These are phyloP conservation scores for Spergularia marina DNA, from an alignment of 148 eudicot species.

Conservation along the genomic window DNA sequence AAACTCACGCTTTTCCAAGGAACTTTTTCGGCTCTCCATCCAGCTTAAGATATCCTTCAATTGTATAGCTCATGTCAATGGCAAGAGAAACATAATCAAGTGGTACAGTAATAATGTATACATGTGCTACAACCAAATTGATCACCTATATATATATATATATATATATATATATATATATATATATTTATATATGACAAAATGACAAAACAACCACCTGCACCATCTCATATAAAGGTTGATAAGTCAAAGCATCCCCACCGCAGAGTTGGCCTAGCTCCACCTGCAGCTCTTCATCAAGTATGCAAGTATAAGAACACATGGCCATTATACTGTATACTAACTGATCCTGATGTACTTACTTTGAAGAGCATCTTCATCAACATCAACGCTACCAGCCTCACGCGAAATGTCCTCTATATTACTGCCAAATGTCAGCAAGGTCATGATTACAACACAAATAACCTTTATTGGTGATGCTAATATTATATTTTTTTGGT, in stretches of 20 bases:
- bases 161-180: too few relatives aligned
- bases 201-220: constrained; percentile 43
- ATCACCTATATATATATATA: background rate
- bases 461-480: background rate
- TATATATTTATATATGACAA: background rate
- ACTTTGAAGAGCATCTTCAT: constrained; percentile 69
- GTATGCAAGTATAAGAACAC: constrained; percentile 31
- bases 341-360: constrained; percentile 37
- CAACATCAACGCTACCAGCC: constrained; percentile 80
- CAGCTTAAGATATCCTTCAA: constrained; percentile 66
- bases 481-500: too few relatives aligned
- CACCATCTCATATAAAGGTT: constrained; percentile 78
- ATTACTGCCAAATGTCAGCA: constrained; percentile 56
- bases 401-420: constrained; percentile 97
- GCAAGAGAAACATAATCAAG: constrained; percentile 3
- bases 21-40: constrained; percentile 58
- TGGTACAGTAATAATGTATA: too few relatives aligned
- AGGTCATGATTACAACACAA: constrained; percentile 9
- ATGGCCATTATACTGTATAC: background rate
- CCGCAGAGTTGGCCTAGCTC: constrained; percentile 68
- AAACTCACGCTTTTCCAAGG: constrained; percentile 73
- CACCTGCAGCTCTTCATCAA: constrained; percentile 60
- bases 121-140: background rate
- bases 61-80: constrained; percentile 5
- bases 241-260: constrained; percentile 46